A percentile compares a stretch with the other conserved stretches of the same genome.
Evolutionary conservation across 805 yeast species (phyloP).

Genomic region (Candida vartiovaarae): DNA sequence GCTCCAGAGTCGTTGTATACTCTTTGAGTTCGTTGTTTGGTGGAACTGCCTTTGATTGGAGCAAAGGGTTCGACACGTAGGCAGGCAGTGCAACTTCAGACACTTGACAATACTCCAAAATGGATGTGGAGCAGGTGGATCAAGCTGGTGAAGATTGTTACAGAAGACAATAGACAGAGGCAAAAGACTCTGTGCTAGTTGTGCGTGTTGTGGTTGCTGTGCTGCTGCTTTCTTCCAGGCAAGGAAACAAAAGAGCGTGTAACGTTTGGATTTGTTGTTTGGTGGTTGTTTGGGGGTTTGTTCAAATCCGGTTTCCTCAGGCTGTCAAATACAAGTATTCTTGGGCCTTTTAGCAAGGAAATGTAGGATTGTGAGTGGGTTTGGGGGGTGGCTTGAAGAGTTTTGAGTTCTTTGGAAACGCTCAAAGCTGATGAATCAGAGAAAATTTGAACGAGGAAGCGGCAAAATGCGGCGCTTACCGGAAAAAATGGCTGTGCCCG

Average conservation of each 20-base stretch:
- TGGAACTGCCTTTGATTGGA: too few species aligned
- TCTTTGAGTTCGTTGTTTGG: neutral
- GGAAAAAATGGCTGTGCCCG: too few species aligned
- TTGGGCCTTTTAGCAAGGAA: slow-evolving; percentile 13
- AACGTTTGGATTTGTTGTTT: neutral
- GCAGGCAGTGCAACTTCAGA: too few species aligned
- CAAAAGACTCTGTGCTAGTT: neutral
- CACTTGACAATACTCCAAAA: neutral
- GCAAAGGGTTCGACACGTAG: too few species aligned
- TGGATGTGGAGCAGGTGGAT: neutral
- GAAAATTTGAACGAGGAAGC: too few species aligned
- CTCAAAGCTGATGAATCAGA: too few species aligned
- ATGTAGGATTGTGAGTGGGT: neutral
- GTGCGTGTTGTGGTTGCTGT: neutral
- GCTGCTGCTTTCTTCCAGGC: neutral
- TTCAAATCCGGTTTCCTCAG: slow-evolving; percentile 21
- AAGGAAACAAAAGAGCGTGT: neutral
- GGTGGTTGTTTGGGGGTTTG: slow-evolving; percentile 2
- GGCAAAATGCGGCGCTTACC: too few species aligned
- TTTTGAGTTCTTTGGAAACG: too few species aligned
- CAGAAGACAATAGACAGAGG: neutral
- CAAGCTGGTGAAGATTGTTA: neutral
- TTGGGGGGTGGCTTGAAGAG: neutral
- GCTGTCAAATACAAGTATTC: slow-evolving; percentile 9
- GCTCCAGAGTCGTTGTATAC: slow-evolving; percentile 9